Percentiles rank a stretch among this genome's conserved stretches.
phyloP scores from a whole-genome alignment of 176 grass and related monocot genomes.

The Aegilops speltoides region DNA sequence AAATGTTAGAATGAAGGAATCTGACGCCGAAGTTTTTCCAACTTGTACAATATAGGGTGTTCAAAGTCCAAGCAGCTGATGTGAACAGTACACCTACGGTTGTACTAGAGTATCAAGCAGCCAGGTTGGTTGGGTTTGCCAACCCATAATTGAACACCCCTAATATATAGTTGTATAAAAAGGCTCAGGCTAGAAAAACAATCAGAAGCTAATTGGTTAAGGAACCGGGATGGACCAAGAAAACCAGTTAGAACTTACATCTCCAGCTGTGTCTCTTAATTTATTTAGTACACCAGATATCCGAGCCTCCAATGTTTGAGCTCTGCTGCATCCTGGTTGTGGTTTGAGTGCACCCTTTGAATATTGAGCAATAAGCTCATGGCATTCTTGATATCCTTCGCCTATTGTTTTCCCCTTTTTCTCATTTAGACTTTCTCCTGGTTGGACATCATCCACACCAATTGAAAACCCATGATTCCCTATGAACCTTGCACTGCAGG shows the following conservation, averaged over 20 bases:
- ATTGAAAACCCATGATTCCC: slow-evolving; percentile 99
- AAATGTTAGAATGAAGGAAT: background rate
- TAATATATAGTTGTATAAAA: slow-evolving; percentile 12
- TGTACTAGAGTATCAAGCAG: background rate
- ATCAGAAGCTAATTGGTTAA: slow-evolving; percentile 2
- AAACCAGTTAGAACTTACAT: slow-evolving; percentile 45
- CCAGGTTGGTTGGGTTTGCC: background rate
- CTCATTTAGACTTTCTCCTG: slow-evolving; percentile 62
- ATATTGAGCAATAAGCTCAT: slow-evolving; percentile 71
- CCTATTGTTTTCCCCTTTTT: slow-evolving; percentile 74
- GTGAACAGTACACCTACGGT: background rate
- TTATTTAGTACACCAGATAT: slow-evolving; percentile 72
- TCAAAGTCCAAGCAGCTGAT: background rate
- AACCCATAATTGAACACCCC: background rate
- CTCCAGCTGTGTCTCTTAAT: slow-evolving; percentile 70
- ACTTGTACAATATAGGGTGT: background rate
- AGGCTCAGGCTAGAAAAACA: background rate
- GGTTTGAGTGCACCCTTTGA: slow-evolving; percentile 61
- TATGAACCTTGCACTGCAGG: slow-evolving; percentile 93
- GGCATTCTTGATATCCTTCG: slow-evolving; percentile 69
- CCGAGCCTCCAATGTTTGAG: slow-evolving; percentile 68
- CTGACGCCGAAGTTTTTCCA: background rate
- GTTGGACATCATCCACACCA: slow-evolving; percentile 92
- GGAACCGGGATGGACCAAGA: slow-evolving; percentile 4
- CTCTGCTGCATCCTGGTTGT: slow-evolving; percentile 68